Percentiles rank a stretch among this genome's conserved stretches.
These are phyloP conservation scores for Ustilago tritici DNA, from an alignment of 1,284 basidiomycete species.

Conservation along the genomic window DNA sequence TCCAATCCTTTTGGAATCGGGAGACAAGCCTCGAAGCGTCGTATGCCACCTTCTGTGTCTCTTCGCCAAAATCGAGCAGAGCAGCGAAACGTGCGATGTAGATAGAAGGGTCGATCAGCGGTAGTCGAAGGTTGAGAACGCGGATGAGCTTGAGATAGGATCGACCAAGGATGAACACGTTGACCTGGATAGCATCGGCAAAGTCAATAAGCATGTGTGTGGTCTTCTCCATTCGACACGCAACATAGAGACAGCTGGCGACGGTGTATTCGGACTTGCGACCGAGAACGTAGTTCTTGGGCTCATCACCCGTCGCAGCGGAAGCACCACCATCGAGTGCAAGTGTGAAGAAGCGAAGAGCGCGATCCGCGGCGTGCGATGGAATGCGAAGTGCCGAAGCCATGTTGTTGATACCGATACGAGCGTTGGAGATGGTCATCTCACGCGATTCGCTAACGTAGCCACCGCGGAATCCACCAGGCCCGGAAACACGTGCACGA, in stretches of 20 bases:
- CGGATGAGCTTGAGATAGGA: slow-evolving; percentile 95
- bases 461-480: slow-evolving; percentile 64
- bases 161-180: slow-evolving; percentile 96
- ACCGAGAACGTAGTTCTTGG: slow-evolving; percentile 73
- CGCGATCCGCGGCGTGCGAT: slow-evolving; percentile 82
- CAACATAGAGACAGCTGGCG: slow-evolving; percentile 94
- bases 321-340: slow-evolving; percentile 81
- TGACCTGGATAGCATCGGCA: slow-evolving; percentile 76
- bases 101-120: slow-evolving; percentile 93
- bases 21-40: slow-evolving; percentile 94
- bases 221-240: slow-evolving; percentile 87
- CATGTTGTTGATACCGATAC: slow-evolving; percentile 83
- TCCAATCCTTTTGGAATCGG: slow-evolving; percentile 97
- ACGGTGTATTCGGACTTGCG: slow-evolving; percentile 91
- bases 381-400: slow-evolving; percentile 82
- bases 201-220: slow-evolving; percentile 99
- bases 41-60: slow-evolving; percentile 88
- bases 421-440: slow-evolving; percentile 88
- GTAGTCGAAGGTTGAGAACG: slow-evolving; percentile 84
- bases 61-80: slow-evolving; percentile 95
- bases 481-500: slow-evolving; percentile 62
- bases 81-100: slow-evolving; percentile 97
- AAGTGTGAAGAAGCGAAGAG: slow-evolving; percentile 89
- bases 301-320: slow-evolving; percentile 56
- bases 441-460: slow-evolving; percentile 74